Evolutionary conservation across 2,329 filamentous ascomycete genomes (phyloP), one percentile per base, ranked within the genome.

Genomic region (Pestalotiopsis sp.): DNA sequence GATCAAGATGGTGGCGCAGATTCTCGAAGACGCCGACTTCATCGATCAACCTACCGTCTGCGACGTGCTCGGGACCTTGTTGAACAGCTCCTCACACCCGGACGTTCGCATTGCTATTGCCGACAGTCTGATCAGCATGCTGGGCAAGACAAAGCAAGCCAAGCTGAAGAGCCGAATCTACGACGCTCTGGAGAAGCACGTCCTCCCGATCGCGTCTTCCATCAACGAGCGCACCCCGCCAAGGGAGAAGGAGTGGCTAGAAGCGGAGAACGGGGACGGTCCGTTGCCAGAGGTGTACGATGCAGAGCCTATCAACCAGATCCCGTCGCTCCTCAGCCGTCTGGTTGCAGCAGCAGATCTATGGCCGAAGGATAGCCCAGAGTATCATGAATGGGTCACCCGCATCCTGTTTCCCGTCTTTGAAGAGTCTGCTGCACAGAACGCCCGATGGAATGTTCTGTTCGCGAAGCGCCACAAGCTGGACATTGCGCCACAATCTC

Each of bases 1-100:
- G 0, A 72, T 82, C 64, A 80, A 81, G 65, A 79, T 82, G 76
- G 72, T 82, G n/a, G 76, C 77, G 0, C 76, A 80, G 52, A 64
- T 81, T 1, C 71, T 82, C 2, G 71, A 77, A 12, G 71, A 74
- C 3, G 77, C 73, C 4, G 68, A 72, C 1, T 78, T 78, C 17
- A 68, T 81, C 6, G 71, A 74, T 31, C 66, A 73, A 9, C 41
- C 62, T 12, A 73, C 71, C 0, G 70, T 78, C 0, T 77, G 73
- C 25, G 71, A 77, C 4, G 75, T 79, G 1, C 75, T 82, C 2
- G 62, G 71, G 3, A 59, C 69, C 0, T 72, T 82, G 1, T 74
- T 82, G 4, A 66, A 70, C 0, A 74, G 75, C 52, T 73, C 79
- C 3, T 66, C 73, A 2, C 79, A 82, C 36, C 74, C 78, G 14